These are phyloP conservation scores for Lithohypha guttulata DNA, from an alignment of 2,329 filamentous ascomycete species.

Conservation along the genomic window DNA sequence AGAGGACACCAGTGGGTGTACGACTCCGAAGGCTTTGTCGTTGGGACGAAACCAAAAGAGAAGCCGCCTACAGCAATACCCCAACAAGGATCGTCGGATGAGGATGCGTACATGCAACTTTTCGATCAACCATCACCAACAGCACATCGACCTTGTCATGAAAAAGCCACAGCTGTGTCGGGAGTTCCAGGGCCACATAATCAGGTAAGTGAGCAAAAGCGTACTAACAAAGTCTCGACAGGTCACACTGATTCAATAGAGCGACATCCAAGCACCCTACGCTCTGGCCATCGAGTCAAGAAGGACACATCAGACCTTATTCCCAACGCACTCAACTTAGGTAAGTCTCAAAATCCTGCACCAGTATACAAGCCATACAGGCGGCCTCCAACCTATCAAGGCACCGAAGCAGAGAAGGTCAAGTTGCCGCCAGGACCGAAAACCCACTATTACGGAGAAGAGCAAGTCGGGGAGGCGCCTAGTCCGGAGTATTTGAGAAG, in stretches of 20 bases:
- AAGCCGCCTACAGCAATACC: background rate
- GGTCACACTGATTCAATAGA: background rate
- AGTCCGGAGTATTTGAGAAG: background rate
- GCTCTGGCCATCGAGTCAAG: background rate
- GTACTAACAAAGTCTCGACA: background rate
- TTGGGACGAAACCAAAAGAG: background rate
- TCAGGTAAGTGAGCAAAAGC: background rate
- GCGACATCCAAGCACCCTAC: background rate
- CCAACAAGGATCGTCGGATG: background rate
- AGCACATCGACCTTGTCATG: background rate
- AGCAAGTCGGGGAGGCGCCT: background rate
- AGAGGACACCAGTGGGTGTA: background rate
- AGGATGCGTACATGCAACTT: slow-evolving; percentile 6
- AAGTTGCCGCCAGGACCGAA: too few relatives aligned
- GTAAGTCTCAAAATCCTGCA: background rate
- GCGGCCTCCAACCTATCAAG: too few relatives aligned
- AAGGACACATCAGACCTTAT: background rate
- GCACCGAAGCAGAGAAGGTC: too few relatives aligned
- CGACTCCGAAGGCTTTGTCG: background rate
- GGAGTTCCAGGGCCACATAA: background rate
- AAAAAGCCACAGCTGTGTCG: background rate
- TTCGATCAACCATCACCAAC: background rate
- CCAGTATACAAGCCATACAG: background rate
- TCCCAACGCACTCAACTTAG: background rate
- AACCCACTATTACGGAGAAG: background rate